These are phyloP conservation scores for Pyrenophora teres DNA, from an alignment of 2,329 filamentous ascomycete genomes.

Conservation along the genomic window DNA sequence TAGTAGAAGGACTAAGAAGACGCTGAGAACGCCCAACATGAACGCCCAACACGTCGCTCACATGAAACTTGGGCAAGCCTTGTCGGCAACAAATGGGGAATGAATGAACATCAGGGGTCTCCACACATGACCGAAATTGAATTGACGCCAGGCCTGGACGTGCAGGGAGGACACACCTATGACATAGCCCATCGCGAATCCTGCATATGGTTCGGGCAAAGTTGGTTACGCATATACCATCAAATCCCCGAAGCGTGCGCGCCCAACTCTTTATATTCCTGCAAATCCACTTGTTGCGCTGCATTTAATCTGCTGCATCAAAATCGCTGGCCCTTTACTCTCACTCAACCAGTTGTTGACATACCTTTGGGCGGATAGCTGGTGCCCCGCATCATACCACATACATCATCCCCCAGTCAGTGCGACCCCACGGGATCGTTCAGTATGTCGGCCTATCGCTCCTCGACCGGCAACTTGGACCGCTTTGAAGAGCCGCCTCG, in stretches of 20 bases:
- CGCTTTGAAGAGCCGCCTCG: constrained; percentile 48
- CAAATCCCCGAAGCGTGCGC: constrained; percentile 10
- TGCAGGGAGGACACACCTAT: constrained; percentile 25
- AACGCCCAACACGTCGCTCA: constrained; percentile 17
- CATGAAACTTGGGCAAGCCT: constrained; percentile 2
- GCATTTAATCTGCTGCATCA: constrained; percentile 2
- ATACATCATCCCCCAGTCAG: constrained; percentile 15
- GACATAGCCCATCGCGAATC: constrained; percentile 29
- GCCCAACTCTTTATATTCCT: constrained; percentile 20
- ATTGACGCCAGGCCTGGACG: constrained; percentile 15
- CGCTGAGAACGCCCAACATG: constrained; percentile 20
- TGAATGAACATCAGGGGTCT: constrained; percentile 4
- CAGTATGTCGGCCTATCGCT: constrained; percentile 41
- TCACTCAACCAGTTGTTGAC: constrained; percentile 3
- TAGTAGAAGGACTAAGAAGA: neutral
- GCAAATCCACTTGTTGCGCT: constrained; percentile 12
- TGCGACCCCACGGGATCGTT: constrained; percentile 4
- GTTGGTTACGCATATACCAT: constrained; percentile 30
- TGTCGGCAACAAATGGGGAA: constrained; percentile 15
- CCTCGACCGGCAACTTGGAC: constrained; percentile 51
- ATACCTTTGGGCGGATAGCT: constrained; percentile 11
- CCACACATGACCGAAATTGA: constrained; percentile 16
- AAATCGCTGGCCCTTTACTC: neutral
- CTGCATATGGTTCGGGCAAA: constrained; percentile 16
- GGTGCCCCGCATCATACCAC: constrained; percentile 26